Conservation (phyloP, 352 stramenopile genomes). For the Phytophthora boehmeriae region DNA sequence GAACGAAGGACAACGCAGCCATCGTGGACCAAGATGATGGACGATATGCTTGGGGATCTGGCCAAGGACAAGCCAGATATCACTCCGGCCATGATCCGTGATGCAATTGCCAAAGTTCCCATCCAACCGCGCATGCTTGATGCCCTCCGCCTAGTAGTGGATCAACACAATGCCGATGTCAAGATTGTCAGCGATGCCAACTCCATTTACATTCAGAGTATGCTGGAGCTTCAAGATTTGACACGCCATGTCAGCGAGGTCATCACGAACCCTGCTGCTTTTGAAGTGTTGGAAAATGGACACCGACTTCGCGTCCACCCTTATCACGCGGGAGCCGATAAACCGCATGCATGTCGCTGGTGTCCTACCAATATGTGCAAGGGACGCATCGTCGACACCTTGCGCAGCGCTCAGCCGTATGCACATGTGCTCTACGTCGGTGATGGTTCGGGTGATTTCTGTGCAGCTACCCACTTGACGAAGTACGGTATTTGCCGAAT, state of each 20-base stretch:
- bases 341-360: slow-evolving; percentile 57
- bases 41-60: slow-evolving; percentile 60
- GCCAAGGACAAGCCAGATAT: slow-evolving; percentile 44
- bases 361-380: slow-evolving; percentile 88
- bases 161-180: slow-evolving; percentile 45
- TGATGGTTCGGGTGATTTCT: slow-evolving; percentile 77
- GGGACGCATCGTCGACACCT: slow-evolving; percentile 60
- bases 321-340: slow-evolving; percentile 44
- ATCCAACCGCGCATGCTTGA: slow-evolving; percentile 75
- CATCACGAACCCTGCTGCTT: slow-evolving; percentile 61
- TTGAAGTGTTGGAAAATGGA: slow-evolving; percentile 27
- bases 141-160: slow-evolving; percentile 53
- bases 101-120: slow-evolving; percentile 54
- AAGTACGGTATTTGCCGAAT: slow-evolving; percentile 36
- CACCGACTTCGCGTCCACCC: slow-evolving; percentile 54
- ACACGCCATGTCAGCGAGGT: slow-evolving; percentile 45
- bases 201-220: slow-evolving; percentile 79
- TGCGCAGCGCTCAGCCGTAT: slow-evolving; percentile 42
- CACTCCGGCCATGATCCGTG: slow-evolving; percentile 39
- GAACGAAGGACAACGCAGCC: slow-evolving; percentile 26
- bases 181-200: slow-evolving; percentile 85
- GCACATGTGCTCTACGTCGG: slow-evolving; percentile 72
- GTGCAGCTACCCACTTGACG: slow-evolving; percentile 53
- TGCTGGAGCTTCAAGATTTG: slow-evolving; percentile 56
- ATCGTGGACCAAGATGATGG: slow-evolving; percentile 74